phyloP scores from a whole-genome alignment of 2,329 filamentous ascomycete genomes.

The Botrytis fragariae region DNA sequence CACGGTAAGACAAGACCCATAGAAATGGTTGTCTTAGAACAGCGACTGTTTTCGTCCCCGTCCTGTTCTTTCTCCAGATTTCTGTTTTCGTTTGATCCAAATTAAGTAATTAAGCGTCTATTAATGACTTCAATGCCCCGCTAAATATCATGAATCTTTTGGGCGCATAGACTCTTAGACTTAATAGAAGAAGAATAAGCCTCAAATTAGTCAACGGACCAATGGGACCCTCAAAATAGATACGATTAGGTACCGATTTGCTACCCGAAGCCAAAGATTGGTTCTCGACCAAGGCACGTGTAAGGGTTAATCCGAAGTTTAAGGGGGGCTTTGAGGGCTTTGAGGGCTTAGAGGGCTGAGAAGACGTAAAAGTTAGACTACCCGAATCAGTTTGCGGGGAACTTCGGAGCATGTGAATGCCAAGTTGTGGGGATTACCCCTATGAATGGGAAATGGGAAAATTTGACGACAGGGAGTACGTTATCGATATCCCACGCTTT shows the following conservation, averaged over 20 bases:
- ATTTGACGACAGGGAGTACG: background rate
- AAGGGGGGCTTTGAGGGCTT: background rate
- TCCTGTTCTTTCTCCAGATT: background rate
- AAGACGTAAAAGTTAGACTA: background rate
- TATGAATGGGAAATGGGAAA: constrained; percentile 9
- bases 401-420: constrained; percentile 21
- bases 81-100: constrained; percentile 14
- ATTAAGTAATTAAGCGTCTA: background rate
- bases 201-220: constrained; percentile 6
- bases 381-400: constrained; percentile 19
- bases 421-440: constrained; percentile 15
- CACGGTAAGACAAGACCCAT: constrained; percentile 3
- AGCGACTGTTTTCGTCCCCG: constrained; percentile 16
- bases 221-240: background rate
- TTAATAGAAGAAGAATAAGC: background rate
- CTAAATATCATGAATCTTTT: background rate
- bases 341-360: background rate
- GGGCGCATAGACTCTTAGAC: background rate
- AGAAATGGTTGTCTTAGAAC: background rate
- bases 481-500: constrained; percentile 3
- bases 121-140: background rate
- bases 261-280: background rate
- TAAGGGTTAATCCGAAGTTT: background rate
- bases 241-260: constrained; percentile 4
- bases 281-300: background rate